Percentiles rank a stretch among this genome's conserved stretches.
phyloP scores from a whole-genome alignment of 768 basidiomycete genomes.

The Mycena galericulata region DNA sequence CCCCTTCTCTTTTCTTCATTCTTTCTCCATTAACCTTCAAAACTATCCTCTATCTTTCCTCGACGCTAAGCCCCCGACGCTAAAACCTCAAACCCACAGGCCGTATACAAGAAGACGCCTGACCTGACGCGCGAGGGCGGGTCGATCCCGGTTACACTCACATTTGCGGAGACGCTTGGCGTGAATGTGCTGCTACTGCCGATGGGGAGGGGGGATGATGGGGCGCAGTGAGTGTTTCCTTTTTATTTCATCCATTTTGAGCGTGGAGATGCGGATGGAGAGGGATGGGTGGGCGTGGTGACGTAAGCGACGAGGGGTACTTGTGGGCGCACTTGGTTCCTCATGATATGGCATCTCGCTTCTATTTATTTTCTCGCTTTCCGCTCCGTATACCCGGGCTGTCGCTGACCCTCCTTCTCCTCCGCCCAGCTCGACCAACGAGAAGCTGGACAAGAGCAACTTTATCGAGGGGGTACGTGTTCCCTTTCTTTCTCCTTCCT shows the following conservation, averaged over 20 bases:
- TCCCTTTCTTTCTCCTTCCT: not conserved
- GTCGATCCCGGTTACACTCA: constrained; percentile 93
- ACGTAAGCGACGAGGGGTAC: too few relatives aligned
- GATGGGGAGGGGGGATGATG: constrained; percentile 95
- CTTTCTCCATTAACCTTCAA: constrained; percentile 1
- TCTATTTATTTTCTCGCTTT: not conserved
- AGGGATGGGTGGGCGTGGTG: too few relatives aligned
- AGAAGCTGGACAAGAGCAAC: constrained; percentile 93
- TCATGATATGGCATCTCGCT: not conserved
- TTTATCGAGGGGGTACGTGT: constrained; percentile 82
- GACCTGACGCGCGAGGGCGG: constrained; percentile 94
- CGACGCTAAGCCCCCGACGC: constrained; percentile 39
- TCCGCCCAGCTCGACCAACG: constrained; percentile 82
- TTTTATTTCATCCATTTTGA: not conserved
- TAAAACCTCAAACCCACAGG: constrained; percentile 39
- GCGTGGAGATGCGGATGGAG: too few relatives aligned
- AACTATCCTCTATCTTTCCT: not conserved
- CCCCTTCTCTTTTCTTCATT: too few relatives aligned
- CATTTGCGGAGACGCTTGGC: constrained; percentile 88
- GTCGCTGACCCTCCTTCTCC: not conserved
- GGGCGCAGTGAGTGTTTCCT: constrained; percentile 78
- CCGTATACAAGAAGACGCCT: constrained; percentile 79
- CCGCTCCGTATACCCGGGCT: not conserved
- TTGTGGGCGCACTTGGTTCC: not conserved
- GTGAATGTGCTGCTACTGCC: constrained; percentile 92